Evolutionary conservation across 2,329 filamentous ascomycete genomes (phyloP).

Genomic region (Hymenoscyphus infarciens): DNA sequence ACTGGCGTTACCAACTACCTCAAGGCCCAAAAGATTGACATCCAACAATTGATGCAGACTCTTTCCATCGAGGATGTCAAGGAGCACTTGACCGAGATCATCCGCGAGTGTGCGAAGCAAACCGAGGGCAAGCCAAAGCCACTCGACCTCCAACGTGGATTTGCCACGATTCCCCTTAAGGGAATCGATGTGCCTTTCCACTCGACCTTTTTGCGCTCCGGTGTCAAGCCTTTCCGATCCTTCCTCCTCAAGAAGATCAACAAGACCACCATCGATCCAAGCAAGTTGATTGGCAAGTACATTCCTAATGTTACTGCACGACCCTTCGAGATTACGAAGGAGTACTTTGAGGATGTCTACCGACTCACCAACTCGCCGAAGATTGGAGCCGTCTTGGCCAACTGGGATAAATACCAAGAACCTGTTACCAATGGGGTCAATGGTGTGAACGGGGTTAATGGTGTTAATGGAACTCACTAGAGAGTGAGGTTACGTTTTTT

Average conservation of each 20-base stretch:
- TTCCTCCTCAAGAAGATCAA: conserved; percentile 99
- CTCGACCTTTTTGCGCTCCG: conserved; percentile 94
- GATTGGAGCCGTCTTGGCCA: conserved; percentile 36
- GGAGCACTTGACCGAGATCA: conserved; percentile 84
- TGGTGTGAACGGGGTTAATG: conserved; percentile 13
- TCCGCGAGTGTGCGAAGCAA: conserved; percentile 79
- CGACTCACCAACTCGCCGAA: conserved; percentile 69
- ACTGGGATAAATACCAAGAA: conserved; percentile 38
- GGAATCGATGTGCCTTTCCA: conserved; percentile 99
- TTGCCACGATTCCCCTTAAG: conserved; percentile 92
- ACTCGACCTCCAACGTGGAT: conserved; percentile 86
- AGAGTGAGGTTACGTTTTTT: not conserved
- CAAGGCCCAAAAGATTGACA: conserved; percentile 96
- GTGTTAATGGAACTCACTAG: not conserved
- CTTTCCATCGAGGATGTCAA: conserved; percentile 88
- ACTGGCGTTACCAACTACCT: conserved; percentile 80
- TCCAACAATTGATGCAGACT: conserved; percentile 84
- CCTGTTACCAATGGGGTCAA: conserved; percentile 30
- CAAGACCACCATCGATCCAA: conserved; percentile 96
- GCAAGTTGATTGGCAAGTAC: conserved; percentile 96
- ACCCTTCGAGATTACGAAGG: conserved; percentile 93
- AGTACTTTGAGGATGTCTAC: conserved; percentile 99
- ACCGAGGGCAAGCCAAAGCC: conserved; percentile 87
- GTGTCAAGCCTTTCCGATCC: conserved; percentile 97
- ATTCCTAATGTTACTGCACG: conserved; percentile 97